Conservation (phyloP, 2,329 filamentous ascomycete species). For the Capronia coronata region DNA sequence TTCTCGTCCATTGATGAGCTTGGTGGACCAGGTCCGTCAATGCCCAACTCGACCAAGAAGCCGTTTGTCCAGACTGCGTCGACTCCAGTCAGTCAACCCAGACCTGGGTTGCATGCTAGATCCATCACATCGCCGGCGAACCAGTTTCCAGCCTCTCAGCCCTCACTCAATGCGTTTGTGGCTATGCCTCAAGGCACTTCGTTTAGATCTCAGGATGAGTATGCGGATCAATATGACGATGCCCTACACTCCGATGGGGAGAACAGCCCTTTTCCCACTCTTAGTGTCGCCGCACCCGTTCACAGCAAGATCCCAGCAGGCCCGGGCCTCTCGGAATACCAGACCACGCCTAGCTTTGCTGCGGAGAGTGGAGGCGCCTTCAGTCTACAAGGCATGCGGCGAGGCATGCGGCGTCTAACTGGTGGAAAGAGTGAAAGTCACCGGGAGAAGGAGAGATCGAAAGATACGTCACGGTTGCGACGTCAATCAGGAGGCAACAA, state of each 20-base stretch:
- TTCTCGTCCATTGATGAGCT: constrained; percentile 27
- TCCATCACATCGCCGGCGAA: constrained; percentile 75
- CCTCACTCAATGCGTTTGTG: constrained; percentile 23
- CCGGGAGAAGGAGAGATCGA: constrained; percentile 41
- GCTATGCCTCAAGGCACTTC: constrained; percentile 11
- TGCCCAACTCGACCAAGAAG: constrained; percentile 52
- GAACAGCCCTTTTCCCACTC: constrained; percentile 49
- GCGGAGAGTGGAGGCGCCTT: constrained; percentile 35
- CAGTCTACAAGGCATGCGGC: constrained; percentile 42
- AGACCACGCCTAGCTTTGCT: constrained; percentile 29
- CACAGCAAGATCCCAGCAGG: constrained; percentile 13
- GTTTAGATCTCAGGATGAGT: constrained; percentile 21
- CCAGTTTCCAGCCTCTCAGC: constrained; percentile 35
- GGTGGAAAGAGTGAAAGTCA: constrained; percentile 40
- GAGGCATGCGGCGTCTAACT: constrained; percentile 44
- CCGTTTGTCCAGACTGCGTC: constrained; percentile 59
- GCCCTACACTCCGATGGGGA: constrained; percentile 77
- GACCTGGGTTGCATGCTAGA: constrained; percentile 69
- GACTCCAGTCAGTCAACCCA: constrained; percentile 80
- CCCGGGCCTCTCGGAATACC: constrained; percentile 25
- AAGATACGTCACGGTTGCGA: constrained; percentile 40
- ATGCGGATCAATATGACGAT: constrained; percentile 56
- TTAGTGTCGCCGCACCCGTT: constrained; percentile 28
- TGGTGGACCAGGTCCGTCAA: constrained; percentile 50
- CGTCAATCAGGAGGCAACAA: constrained; percentile 28